These are phyloP conservation scores for Plantago major DNA, from an alignment of 257 asterid genomes.

Conservation along the genomic window DNA sequence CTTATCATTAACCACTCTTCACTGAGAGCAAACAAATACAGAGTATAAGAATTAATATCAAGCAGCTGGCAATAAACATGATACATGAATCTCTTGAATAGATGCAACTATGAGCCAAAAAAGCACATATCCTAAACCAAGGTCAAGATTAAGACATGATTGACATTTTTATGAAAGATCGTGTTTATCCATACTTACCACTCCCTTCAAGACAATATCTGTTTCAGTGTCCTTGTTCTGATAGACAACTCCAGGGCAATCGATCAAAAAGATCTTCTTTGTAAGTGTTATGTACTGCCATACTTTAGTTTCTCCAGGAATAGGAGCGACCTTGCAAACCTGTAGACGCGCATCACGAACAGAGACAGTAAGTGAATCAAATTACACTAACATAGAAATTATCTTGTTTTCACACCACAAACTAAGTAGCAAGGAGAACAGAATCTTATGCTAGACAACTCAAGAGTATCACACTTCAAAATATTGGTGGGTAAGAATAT, in stretches of 20 bases:
- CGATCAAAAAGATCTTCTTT: constrained; percentile 81
- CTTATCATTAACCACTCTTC: no score
- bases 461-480: constrained; percentile 10
- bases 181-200: constrained; percentile 43
- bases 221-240: constrained; percentile 80
- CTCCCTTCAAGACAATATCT: constrained; percentile 94
- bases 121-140: no score
- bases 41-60: no score
- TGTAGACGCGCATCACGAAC: constrained; percentile 21
- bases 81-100: no score
- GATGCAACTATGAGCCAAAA: no score
- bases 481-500: constrained; percentile 1
- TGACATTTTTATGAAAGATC: no score
- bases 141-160: no score
- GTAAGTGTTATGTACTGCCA: constrained; percentile 98
- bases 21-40: no score
- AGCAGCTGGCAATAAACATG: no score
- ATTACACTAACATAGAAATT: neutral
- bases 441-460: neutral
- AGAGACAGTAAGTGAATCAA: constrained; percentile 1
- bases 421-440: neutral
- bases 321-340: constrained; percentile 98
- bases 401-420: neutral
- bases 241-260: constrained; percentile 97
- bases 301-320: constrained; percentile 97